phyloP scores from a whole-genome alignment of 129 eudicot species.

The Rutidosis leptorrhynchoides region DNA sequence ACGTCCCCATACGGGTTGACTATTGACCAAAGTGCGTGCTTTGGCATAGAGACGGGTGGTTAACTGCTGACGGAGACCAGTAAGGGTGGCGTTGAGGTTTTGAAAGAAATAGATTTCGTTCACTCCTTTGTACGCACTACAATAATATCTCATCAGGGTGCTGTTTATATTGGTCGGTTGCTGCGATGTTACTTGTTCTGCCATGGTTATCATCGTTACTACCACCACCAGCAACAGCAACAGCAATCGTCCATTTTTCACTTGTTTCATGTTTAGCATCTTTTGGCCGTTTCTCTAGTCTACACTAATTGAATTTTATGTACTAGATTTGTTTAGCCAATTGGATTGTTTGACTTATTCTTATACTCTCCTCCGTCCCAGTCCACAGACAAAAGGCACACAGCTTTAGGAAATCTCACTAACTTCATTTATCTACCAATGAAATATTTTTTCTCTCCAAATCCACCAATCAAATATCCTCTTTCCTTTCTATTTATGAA shows the following conservation, averaged over 20 bases:
- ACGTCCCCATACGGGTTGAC: conserved; percentile 37
- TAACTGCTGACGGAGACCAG: conserved; percentile 37
- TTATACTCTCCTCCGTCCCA: too few relatives aligned
- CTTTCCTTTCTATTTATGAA: too few relatives aligned
- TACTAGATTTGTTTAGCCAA: too few relatives aligned
- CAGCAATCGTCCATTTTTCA: not conserved
- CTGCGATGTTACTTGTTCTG: conserved; percentile 12
- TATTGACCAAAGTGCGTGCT: conserved; percentile 32
- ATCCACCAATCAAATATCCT: too few relatives aligned
- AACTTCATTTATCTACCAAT: too few relatives aligned
- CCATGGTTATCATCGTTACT: conserved; percentile 4
- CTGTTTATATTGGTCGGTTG: conserved; percentile 6
- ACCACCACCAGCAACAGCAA: not conserved
- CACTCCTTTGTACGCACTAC: not conserved
- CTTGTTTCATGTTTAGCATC: conserved; percentile 9
- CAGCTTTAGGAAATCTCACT: too few relatives aligned
- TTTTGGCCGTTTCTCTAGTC: not conserved
- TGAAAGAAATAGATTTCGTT: conserved; percentile 23
- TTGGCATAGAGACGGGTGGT: conserved; percentile 31
- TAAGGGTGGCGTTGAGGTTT: conserved; percentile 45
- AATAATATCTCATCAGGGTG: conserved; percentile 10
- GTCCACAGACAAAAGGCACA: too few relatives aligned
- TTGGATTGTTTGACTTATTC: too few relatives aligned
- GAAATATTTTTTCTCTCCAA: too few relatives aligned
- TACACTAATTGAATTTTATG: too few relatives aligned